These are phyloP conservation scores for Forsythia viridissima DNA, from an alignment of 257 asterid genomes.

Conservation along the genomic window DNA sequence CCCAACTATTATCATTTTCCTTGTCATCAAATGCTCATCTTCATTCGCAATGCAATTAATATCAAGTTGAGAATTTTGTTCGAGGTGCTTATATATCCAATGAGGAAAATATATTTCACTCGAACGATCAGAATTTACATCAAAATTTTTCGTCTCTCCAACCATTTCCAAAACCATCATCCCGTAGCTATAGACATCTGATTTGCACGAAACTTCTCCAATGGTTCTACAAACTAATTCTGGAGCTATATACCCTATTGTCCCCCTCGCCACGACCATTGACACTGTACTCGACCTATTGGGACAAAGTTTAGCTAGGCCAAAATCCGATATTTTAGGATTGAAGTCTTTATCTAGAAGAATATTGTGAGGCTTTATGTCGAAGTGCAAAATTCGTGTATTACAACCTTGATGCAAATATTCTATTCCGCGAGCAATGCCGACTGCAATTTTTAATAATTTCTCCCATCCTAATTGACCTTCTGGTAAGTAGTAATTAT, in stretches of 20 bases:
- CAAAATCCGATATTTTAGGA: constrained; percentile 42
- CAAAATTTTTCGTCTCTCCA: constrained; percentile 26
- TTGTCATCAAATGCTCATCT: constrained; percentile 21
- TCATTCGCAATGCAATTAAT: not conserved
- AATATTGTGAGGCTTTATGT: constrained; percentile 40
- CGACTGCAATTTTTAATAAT: constrained; percentile 25
- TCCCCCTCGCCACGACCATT: constrained; percentile 26
- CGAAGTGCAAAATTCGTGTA: constrained; percentile 32
- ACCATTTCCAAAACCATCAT: constrained; percentile 41
- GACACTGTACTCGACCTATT: constrained; percentile 24
- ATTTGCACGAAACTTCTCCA: constrained; percentile 29
- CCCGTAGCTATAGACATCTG: constrained; percentile 37
- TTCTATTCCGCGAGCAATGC: constrained; percentile 35
- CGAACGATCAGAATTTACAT: not conserved
- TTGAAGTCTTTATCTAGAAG: constrained; percentile 31
- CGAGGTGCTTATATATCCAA: constrained; percentile 25
- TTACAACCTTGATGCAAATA: constrained; percentile 39
- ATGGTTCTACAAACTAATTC: constrained; percentile 25
- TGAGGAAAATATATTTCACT: constrained; percentile 29
- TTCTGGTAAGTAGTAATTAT: not conserved
- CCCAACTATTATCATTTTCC: constrained; percentile 31
- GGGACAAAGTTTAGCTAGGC: constrained; percentile 29
- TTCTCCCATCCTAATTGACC: constrained; percentile 21
- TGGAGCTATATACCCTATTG: constrained; percentile 38
- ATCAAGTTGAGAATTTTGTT: not conserved